Evolutionary conservation across 2,329 filamentous ascomycete genomes (phyloP).

Genomic region (Sphaerulina populicola): DNA sequence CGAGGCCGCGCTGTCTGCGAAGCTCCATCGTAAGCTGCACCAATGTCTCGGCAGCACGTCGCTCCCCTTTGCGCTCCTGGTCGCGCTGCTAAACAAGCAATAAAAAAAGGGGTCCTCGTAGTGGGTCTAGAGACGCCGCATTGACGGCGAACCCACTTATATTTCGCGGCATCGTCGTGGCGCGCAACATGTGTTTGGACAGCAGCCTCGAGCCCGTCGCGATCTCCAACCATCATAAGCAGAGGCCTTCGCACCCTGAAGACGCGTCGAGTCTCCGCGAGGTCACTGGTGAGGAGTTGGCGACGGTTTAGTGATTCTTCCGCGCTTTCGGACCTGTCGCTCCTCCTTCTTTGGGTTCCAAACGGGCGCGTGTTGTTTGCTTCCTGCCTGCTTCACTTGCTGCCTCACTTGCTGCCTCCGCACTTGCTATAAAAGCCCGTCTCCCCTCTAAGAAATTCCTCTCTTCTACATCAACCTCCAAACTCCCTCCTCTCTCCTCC

Average conservation of each 20-base stretch:
- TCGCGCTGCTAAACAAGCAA: not conserved
- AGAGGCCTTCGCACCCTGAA: not conserved
- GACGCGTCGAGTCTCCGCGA: not conserved
- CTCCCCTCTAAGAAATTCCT: not conserved
- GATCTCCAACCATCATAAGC: not conserved
- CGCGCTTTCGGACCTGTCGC: no score
- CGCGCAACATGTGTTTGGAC: not conserved
- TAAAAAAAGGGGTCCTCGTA: not conserved
- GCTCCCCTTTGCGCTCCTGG: not conserved
- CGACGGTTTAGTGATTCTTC: no score
- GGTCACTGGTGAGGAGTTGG: not conserved
- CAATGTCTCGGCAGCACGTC: not conserved
- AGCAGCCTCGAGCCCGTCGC: not conserved
- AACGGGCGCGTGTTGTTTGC: no score
- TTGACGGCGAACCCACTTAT: not conserved
- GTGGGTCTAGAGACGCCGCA: not conserved
- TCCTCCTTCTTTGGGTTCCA: no score
- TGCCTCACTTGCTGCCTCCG: not conserved
- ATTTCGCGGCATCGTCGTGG: not conserved
- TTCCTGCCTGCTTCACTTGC: not conserved
- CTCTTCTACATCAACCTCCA: not conserved
- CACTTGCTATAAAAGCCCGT: not conserved
- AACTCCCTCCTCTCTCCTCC: not conserved
- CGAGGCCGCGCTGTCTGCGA: not conserved
- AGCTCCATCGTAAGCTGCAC: not conserved